Evolutionary conservation across 495 filamentous ascomycete genomes (phyloP), one percentile per base, ranked within the genome.

Genomic region (Lophiostoma macrostomum): DNA sequence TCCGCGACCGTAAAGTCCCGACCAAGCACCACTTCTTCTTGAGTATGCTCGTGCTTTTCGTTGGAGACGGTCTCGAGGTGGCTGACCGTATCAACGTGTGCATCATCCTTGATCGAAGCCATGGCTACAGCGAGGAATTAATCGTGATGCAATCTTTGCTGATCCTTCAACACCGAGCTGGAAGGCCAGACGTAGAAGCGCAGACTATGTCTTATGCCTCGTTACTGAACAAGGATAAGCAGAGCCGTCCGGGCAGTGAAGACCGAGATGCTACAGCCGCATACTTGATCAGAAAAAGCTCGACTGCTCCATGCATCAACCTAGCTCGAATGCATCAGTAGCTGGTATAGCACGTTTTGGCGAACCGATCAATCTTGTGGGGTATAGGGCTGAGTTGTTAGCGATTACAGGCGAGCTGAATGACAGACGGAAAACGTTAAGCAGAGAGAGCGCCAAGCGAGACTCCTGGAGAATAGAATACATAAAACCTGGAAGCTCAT

Each of bases 1-100:
- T 56, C 52, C 0, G 50, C n/a, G 5, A 61, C 46, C 4, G 52
- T 61, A 35, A 61, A 61, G 37, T 56, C 58, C 4, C 40, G 19
- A 3, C 58, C 53, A 32, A 23, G 31, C 23, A 61, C 23, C 10
- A 54, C 56, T 35, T 61, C 51, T 24, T 58, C 32, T n/a, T 56
- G 43, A 22, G 42, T 28, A 6, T 30, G 14, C 18, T 52, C 22
- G 5, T 35, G 16, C 19, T 59, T 59, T 16, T 53, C 56, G 19
- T 59, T 42, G 3, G 56, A 46, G 11, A 37, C 25, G 23, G 35
- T 53, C 25, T 59, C 56, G 23, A 53, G 48, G 30, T 59, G 56
- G 22, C 42, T 48, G 20, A 42, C 29, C 2, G 41, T 53, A 22
- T 42, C 28, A 18, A 36, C 28, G 3, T 34, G 44, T 12, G 36